phyloP scores from a whole-genome alignment of 805 yeast species.

The Maudiozyma turicensis region DNA sequence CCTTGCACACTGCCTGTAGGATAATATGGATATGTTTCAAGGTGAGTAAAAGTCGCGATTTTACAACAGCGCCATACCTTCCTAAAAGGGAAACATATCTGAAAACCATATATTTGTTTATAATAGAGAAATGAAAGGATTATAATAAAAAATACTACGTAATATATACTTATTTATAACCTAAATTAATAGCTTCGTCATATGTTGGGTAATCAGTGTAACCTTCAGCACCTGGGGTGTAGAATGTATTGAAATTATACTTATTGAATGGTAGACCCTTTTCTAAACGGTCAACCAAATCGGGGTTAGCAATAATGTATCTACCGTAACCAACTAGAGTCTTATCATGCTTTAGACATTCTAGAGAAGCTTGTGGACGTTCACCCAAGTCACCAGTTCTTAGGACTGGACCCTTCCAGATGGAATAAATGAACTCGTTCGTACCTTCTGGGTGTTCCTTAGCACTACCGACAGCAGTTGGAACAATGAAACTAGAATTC shows the following conservation, averaged over 20 bases:
- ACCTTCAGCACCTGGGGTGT: slow-evolving; percentile 34
- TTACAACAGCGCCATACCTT: too few relatives aligned
- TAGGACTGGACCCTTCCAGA: slow-evolving; percentile 37
- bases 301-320: slow-evolving; percentile 18
- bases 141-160: too few relatives aligned
- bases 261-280: slow-evolving; percentile 31
- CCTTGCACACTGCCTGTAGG: too few relatives aligned
- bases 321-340: slow-evolving; percentile 39
- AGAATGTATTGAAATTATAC: slow-evolving; percentile 42
- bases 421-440: slow-evolving; percentile 30
- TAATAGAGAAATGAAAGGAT: too few relatives aligned
- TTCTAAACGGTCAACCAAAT: slow-evolving; percentile 35
- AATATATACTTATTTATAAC: background rate
- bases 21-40: too few relatives aligned
- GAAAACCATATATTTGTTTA: too few relatives aligned
- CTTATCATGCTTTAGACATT: slow-evolving; percentile 30
- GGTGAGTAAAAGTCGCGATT: too few relatives aligned
- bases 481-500: slow-evolving; percentile 10
- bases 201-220: slow-evolving; percentile 8
- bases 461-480: slow-evolving; percentile 10
- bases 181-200: slow-evolving; percentile 11
- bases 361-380: slow-evolving; percentile 18
- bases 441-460: slow-evolving; percentile 21
- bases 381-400: slow-evolving; percentile 31
- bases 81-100: too few relatives aligned